These are phyloP conservation scores for Tirmania nivea DNA, from an alignment of 495 filamentous ascomycete species.

Conservation along the genomic window DNA sequence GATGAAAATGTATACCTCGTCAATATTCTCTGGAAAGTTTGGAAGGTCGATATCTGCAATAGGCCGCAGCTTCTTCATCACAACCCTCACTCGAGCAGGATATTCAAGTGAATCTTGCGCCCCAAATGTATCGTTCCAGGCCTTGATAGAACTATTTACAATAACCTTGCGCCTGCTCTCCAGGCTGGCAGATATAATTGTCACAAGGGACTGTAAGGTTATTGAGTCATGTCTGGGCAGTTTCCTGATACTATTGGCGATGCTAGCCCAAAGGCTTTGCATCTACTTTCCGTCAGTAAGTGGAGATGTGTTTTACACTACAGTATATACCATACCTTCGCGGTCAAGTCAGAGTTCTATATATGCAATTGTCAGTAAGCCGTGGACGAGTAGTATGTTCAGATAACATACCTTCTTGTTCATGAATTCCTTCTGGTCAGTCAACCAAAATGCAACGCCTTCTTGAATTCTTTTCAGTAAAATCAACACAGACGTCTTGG, in stretches of 20 bases:
- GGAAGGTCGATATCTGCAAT: constrained; percentile 28
- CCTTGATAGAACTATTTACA: constrained; percentile 30
- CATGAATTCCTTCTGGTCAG: constrained; percentile 25
- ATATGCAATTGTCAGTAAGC: not conserved
- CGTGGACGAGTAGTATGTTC: not conserved
- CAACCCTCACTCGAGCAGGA: constrained; percentile 26
- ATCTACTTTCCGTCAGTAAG: too few relatives aligned
- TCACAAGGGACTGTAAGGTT: constrained; percentile 27
- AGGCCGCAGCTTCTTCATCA: constrained; percentile 27
- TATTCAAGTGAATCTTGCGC: constrained; percentile 25
- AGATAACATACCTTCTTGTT: constrained; percentile 2
- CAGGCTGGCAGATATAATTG: constrained; percentile 35
- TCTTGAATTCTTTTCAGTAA: constrained; percentile 35
- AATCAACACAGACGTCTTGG: constrained; percentile 15
- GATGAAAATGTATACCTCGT: constrained; percentile 4
- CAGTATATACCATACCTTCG: not conserved
- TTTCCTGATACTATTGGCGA: constrained; percentile 3
- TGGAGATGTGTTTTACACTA: too few relatives aligned
- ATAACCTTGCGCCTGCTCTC: constrained; percentile 31
- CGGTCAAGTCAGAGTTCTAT: not conserved
- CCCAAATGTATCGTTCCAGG: constrained; percentile 40
- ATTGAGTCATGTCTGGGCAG: constrained; percentile 21
- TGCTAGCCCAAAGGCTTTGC: constrained; percentile 5
- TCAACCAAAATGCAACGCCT: constrained; percentile 38
- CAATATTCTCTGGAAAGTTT: constrained; percentile 22